phyloP scores from a whole-genome alignment of 306 rosid genomes.

The Hippophae rhamnoides region DNA sequence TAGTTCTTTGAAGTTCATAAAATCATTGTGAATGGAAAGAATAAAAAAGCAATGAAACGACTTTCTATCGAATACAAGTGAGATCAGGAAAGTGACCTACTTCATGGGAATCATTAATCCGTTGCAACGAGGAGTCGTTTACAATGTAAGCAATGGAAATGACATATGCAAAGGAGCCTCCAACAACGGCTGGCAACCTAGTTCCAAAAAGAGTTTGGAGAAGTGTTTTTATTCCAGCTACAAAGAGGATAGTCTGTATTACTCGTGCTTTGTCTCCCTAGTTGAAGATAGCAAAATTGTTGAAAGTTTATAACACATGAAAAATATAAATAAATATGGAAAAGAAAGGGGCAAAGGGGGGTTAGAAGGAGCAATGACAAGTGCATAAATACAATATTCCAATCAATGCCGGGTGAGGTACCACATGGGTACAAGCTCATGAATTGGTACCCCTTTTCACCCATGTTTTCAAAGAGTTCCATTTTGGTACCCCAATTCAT shows the following conservation, averaged over 20 bases:
- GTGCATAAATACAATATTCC: no score
- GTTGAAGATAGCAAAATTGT: conserved; percentile 20
- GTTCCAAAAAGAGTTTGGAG: conserved; percentile 97
- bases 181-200: conserved; percentile 87
- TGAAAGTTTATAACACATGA: neutral
- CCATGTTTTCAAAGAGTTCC: no score
- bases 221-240: conserved; percentile 89
- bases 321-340: no score
- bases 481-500: no score
- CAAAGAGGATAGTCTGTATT: conserved; percentile 86
- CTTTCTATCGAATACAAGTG: neutral
- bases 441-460: no score
- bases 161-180: conserved; percentile 88
- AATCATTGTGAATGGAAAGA: conserved; percentile 4
- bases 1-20: conserved; percentile 11
- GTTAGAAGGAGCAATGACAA: no score
- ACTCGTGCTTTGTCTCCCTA: conserved; percentile 94
- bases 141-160: conserved; percentile 72
- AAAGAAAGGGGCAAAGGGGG: no score
- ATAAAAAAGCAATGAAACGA: neutral
- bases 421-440: no score
- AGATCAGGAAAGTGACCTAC: conserved; percentile 35
- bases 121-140: conserved; percentile 57
- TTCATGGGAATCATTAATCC: conserved; percentile 61
- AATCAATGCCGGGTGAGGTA: no score